Percentiles rank a stretch among this genome's conserved stretches.
Evolutionary conservation across 768 basidiomycete genomes (phyloP).

Genomic region (Russula virescens): DNA sequence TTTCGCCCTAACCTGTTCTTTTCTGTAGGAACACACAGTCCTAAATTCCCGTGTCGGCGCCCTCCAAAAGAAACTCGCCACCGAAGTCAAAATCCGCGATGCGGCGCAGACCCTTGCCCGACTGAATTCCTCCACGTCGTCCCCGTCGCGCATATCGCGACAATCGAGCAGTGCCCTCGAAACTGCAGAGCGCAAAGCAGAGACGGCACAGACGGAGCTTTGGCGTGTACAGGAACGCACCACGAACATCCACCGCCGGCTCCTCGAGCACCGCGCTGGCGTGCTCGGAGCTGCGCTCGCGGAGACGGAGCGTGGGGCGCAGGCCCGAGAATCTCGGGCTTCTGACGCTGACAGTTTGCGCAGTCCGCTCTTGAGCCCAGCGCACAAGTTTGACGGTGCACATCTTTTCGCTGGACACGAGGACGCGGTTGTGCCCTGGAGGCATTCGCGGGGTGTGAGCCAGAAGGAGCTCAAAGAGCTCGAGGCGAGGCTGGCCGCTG

Average conservation of each 20-base stretch:
- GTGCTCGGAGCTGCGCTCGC: slow-evolving; percentile 66
- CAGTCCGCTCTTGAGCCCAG: slow-evolving; percentile 33
- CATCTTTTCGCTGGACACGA: slow-evolving; percentile 83
- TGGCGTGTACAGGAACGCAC: slow-evolving; percentile 60
- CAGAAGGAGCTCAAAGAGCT: slow-evolving; percentile 45
- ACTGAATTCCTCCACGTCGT: slow-evolving; percentile 43
- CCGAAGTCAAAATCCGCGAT: slow-evolving; percentile 86
- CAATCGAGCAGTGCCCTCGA: slow-evolving; percentile 68
- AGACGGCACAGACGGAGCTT: slow-evolving; percentile 62
- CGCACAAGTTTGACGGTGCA: slow-evolving; percentile 68
- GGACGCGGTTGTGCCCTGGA: slow-evolving; percentile 52
- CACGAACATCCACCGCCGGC: slow-evolving; percentile 52
- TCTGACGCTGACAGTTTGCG: slow-evolving; percentile 33
- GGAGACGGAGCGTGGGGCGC: slow-evolving; percentile 11
- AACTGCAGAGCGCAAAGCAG: slow-evolving; percentile 66
- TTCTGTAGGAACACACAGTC: slow-evolving; percentile 63
- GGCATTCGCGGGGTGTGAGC: slow-evolving; percentile 25
- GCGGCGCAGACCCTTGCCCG: slow-evolving; percentile 71
- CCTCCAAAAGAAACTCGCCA: slow-evolving; percentile 64
- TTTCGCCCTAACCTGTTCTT: slow-evolving; percentile 11
- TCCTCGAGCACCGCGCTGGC: slow-evolving; percentile 79
- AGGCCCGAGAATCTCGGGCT: slow-evolving; percentile 45
- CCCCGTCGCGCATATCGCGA: slow-evolving; percentile 52
- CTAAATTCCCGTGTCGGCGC: slow-evolving; percentile 61
- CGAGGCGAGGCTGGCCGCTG: slow-evolving; percentile 57